Evolutionary conservation across 176 grass and related monocot species (phyloP), one percentile per base, ranked within the genome.

Genomic region (Zoysia japonica): DNA sequence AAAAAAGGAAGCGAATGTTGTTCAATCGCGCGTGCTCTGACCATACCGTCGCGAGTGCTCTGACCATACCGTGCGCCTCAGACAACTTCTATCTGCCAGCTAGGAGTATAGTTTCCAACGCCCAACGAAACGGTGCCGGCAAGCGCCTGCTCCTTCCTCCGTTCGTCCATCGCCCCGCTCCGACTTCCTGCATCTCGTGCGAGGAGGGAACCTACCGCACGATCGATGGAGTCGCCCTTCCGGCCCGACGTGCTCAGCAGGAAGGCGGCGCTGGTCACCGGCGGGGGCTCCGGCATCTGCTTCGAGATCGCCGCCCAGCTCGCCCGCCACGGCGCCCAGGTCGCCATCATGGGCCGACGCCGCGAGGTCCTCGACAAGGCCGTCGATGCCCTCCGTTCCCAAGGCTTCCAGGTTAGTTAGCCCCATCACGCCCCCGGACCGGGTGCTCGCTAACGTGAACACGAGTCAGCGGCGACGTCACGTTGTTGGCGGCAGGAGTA

Each of bases 331-430:
- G 95, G 92, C 43, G 92, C 95, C 70, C 54, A 82, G 67, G 85
- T 94, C 40, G 88, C 92, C 43, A 56, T 98, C 80, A 98, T 94
- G 95, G 95, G 92, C 44, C 95, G 95, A 36, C 89, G 95, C 74
- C 92, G 89, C 35, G 87, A 84, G 52, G 92, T 92, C 85, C 83
- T 98, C 62, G 92, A 94, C 83, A 75, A 82, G 48, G 95, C 95
- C 85, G 92, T 94, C 71, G 76, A 74, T 56, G 85, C 45, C 36
- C 89, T 98, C 39, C 81, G 80, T 40, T 79, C 84, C 11, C 77
- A 97, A 35, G 95, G 95, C 14, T 87, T 92, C 37, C 74, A 37
- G 87, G 95, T 97, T 6, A 42, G 75, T 3, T 28, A 28, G 9
- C 41, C 45, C 71, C 5, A 83, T 67, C 80, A 0, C 52, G 1